phyloP scores from a whole-genome alignment of 257 asterid species.

The Solanum habrochaites region DNA sequence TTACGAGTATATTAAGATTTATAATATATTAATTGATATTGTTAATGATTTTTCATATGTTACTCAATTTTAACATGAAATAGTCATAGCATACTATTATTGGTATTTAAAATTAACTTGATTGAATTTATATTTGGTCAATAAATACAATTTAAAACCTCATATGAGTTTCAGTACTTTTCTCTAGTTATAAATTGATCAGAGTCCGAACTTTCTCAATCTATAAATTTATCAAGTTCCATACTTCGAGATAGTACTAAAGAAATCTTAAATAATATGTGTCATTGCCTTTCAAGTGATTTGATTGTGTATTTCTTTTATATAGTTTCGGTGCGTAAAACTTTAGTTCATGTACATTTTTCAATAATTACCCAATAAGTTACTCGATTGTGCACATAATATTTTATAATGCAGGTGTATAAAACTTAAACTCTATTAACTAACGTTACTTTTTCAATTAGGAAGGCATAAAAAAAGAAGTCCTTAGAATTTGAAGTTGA shows the following conservation, averaged over 20 bases:
- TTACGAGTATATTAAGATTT: background rate
- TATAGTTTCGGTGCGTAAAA: no score
- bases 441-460: background rate
- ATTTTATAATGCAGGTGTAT: accelerated
- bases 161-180: background rate
- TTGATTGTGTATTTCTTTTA: background rate
- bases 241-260: background rate
- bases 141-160: no score
- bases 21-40: background rate
- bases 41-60: background rate
- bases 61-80: background rate
- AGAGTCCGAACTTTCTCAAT: no score
- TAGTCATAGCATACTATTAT: background rate
- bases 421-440: background rate
- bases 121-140: background rate
- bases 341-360: background rate
- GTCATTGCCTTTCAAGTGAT: background rate
- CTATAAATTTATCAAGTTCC: no score
- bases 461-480: background rate
- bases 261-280: no score
- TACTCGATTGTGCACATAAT: background rate
- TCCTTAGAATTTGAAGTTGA: background rate
- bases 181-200: background rate
- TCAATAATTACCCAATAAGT: background rate
- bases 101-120: background rate